Percentiles rank a stretch among this genome's conserved stretches.
These are phyloP conservation scores for Aspergillus sparsus DNA, from an alignment of 495 filamentous ascomycete genomes.

Conservation along the genomic window DNA sequence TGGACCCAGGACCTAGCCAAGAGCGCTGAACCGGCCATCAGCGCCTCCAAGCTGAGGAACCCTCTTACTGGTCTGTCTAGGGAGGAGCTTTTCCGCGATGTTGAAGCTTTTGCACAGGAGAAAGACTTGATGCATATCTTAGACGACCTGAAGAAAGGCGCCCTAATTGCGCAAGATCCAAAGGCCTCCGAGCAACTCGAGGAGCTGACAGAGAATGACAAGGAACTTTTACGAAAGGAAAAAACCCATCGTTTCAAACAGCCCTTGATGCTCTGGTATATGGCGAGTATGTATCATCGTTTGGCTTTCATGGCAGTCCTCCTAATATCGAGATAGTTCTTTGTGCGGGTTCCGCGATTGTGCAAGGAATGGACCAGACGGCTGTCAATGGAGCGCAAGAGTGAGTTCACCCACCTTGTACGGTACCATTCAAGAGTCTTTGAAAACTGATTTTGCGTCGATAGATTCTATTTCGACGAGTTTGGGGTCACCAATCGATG, in stretches of 20 bases:
- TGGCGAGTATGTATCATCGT: slow-evolving; percentile 40
- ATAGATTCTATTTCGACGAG: slow-evolving; percentile 24
- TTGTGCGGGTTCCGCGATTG: slow-evolving; percentile 52
- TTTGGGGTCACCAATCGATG: slow-evolving; percentile 37
- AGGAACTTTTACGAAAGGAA: slow-evolving; percentile 56
- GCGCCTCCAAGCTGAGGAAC: slow-evolving; percentile 37
- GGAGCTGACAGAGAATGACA: slow-evolving; percentile 53
- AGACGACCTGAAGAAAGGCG: slow-evolving; percentile 63
- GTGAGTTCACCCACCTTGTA: slow-evolving; percentile 59
- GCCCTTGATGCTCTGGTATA: slow-evolving; percentile 56
- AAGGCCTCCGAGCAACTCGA: slow-evolving; percentile 33
- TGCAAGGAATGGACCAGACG: slow-evolving; percentile 72
- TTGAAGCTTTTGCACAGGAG: slow-evolving; percentile 58
- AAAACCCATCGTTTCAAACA: slow-evolving; percentile 52
- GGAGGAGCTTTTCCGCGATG: slow-evolving; percentile 56
- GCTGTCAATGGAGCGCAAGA: slow-evolving; percentile 69
- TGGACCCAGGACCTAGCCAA: slow-evolving; percentile 21
- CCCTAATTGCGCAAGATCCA: slow-evolving; percentile 61
- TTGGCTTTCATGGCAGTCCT: slow-evolving; percentile 26
- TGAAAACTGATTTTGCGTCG: not conserved
- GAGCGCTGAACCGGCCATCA: not conserved
- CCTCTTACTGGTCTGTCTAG: slow-evolving; percentile 59
- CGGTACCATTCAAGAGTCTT: not conserved
- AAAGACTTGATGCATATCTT: slow-evolving; percentile 57
- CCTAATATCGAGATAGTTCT: slow-evolving; percentile 28